Conservation (phyloP, 768 basidiomycete genomes). For the Podaxis sp. region DNA sequence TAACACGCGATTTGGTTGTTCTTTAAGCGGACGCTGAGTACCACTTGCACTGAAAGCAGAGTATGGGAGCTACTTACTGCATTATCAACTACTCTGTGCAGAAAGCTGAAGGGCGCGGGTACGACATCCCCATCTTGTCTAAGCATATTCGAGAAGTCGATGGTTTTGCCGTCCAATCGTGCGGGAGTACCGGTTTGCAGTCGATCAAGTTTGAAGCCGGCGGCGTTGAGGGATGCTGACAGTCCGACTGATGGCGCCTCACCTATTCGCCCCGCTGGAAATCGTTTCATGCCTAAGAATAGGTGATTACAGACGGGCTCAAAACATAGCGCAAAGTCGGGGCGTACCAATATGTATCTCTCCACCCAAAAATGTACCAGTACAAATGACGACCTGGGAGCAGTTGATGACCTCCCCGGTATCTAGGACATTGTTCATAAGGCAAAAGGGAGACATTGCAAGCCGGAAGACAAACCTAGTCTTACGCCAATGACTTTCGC, state of each 20-base stretch:
- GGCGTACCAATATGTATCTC: constrained; percentile 83
- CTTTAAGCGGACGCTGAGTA: constrained; percentile 33
- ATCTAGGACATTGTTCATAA: constrained; percentile 39
- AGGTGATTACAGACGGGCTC: not conserved
- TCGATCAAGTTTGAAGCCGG: constrained; percentile 81
- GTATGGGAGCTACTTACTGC: constrained; percentile 40
- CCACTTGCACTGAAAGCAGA: not conserved
- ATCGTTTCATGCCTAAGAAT: constrained; percentile 57
- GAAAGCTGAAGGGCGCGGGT: constrained; percentile 75
- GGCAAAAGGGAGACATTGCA: not conserved
- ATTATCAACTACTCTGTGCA: constrained; percentile 68
- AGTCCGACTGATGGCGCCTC: constrained; percentile 73
- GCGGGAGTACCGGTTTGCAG: constrained; percentile 89
- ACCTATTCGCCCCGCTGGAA: constrained; percentile 75
- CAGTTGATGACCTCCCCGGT: constrained; percentile 73
- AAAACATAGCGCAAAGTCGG: not conserved
- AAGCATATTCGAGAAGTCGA: constrained; percentile 62
- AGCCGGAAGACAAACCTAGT: constrained; percentile 44
- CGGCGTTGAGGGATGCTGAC: constrained; percentile 68
- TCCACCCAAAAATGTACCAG: constrained; percentile 88
- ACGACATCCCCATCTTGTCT: constrained; percentile 64
- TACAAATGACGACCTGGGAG: constrained; percentile 83
- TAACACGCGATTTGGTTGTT: constrained; percentile 72
- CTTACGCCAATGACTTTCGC: constrained; percentile 62
- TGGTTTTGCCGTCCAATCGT: constrained; percentile 65